These are phyloP conservation scores for Mortierella sp. DNA, from an alignment of 371 early-diverging fungal genomes.

Conservation along the genomic window DNA sequence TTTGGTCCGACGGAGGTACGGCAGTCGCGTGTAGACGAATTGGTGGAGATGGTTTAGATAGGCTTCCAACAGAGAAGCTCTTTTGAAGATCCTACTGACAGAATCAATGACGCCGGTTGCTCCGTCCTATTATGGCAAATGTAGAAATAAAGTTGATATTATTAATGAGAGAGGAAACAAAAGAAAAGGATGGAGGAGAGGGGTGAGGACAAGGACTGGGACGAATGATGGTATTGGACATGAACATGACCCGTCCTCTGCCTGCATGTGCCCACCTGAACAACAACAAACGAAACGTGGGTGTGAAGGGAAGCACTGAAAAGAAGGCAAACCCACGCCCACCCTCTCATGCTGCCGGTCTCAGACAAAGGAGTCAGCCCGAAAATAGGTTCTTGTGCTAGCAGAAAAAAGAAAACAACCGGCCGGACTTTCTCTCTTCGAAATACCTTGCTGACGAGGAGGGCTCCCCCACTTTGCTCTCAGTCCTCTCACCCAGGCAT, in stretches of 20 bases:
- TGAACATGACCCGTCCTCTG: background rate
- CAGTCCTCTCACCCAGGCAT: too few species aligned
- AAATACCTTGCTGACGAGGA: background rate
- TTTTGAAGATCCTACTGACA: background rate
- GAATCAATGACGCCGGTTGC: constrained; percentile 13
- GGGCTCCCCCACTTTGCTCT: background rate
- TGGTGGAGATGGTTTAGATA: background rate
- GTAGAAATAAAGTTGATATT: constrained; percentile 1
- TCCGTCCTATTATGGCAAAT: background rate
- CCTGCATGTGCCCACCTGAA: background rate
- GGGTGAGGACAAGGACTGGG: too few species aligned
- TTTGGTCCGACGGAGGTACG: background rate
- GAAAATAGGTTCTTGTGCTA: too few species aligned
- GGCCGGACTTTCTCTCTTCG: background rate
- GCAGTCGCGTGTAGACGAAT: constrained; percentile 2
- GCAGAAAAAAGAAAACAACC: background rate
- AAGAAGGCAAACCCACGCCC: background rate
- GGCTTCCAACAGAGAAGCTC: too few species aligned
- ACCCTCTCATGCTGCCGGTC: background rate
- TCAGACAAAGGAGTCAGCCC: background rate
- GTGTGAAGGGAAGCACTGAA: background rate
- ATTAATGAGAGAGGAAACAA: background rate
- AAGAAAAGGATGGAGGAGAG: background rate
- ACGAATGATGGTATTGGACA: too few species aligned
- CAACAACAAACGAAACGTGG: too few species aligned